Evolutionary conservation across 495 filamentous ascomycete genomes (phyloP), one percentile per base, ranked within the genome.

Genomic region (Aspergillus ellipticus): DNA sequence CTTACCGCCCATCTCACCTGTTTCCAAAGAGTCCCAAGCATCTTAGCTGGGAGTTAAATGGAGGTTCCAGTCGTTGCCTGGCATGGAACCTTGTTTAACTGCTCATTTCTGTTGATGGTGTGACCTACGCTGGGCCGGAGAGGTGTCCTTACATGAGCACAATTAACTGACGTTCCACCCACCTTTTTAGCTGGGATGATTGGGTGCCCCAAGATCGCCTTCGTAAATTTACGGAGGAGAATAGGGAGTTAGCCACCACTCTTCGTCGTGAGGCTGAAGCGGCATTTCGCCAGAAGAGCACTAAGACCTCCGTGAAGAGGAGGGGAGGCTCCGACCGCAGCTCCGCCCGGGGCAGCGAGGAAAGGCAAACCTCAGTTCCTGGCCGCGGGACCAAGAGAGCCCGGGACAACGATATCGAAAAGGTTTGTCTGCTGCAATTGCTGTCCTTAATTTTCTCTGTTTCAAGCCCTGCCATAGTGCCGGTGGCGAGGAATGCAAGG

Each of bases 171-270:
- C 42, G 17, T 42, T 48, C 4, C 24, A 31, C 48, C 41, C 17
- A 16, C 53, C 28, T 42, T 49, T 54, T 35, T 60, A 90, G 89
- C 43, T 98, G 94, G 94, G 94, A 98, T 76, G 94, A 98, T 78
- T 97, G 93, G 92, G 94, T 97, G 37, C 85, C 89, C 8, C 85
- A 93, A 69, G 94, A 97, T 69, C 90, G 94, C 51, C 85, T 98
- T 13, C 86, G 93, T 54, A 97, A 97, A 77, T 86, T 90, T 71
- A 96, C 85, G 33, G 90, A 96, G 35, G 94, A 97, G 74, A 97
- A 97, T 70, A 86, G 87, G 64, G 89, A 90, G 58, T 81, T 96
- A 7, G 90, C 91, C 11, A 67, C 70, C 47, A 75, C 72, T 43
- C 64, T 78, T 26, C 74, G 74, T 29, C 70, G 74, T 43, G 74